Evolutionary conservation across 768 basidiomycete genomes (phyloP), one percentile per base, ranked within the genome.

Genomic region (Suillus paluster): DNA sequence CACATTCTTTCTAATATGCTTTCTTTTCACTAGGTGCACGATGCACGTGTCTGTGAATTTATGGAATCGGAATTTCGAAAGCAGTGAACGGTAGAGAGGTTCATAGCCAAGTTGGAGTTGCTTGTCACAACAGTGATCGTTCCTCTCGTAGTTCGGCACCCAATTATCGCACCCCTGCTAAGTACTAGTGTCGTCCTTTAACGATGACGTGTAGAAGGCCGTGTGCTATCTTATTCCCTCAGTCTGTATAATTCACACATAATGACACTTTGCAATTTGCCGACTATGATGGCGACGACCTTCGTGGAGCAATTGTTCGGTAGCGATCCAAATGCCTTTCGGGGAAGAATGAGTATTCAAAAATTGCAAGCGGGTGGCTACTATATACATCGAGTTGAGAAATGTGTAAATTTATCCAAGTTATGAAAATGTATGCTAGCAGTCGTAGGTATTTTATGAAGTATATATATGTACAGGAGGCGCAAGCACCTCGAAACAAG

Each of bases 401-500:
- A 17, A 2, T 3, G 27, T 49, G 34, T 38, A 15, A 4, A 19
- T 39, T 6, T 12, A 19, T 54, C 21, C 9, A 39, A 19, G 54
- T 17, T 23, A 55, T 39, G 25, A 19, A 27, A 30, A 55, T 55
- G 25, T 27, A 27, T 39, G 54, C 19, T 25, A 55, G 2, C 25
- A 11, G 3, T 11, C n/a, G 2, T 17, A 39, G 7, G 1, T 23
- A 11, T 55, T 38, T 55, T 39, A 55, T 55, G 15, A 55, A 23
- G 53, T 55, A 55, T 10, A n/a, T n/a, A n/a, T n/a, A n/a, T n/a
- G n/a, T n/a, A n/a, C n/a, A 55, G 23, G 17, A 55, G 38, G 17
- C 39, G 25, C 11, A 55, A 19, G 38, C 39, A 55, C 38, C 39
- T 4, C 6, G 54, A 55, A 25, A 55, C 36, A 55, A 55, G 23